Conservation (phyloP, 805 yeast species). For the Yarrowia yakushimensis region DNA sequence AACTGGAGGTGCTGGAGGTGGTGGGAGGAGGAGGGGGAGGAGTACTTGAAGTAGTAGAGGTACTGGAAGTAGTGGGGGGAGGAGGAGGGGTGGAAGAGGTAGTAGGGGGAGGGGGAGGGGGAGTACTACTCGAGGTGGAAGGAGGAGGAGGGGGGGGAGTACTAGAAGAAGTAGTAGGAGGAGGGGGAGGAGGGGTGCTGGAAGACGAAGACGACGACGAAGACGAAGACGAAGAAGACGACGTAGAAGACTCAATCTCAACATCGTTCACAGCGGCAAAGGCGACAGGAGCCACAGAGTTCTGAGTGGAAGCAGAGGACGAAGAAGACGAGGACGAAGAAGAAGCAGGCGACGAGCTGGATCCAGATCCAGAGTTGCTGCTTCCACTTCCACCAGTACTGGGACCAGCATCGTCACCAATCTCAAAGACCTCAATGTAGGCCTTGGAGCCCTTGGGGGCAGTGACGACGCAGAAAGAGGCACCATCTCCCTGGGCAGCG, state of each 20-base stretch:
- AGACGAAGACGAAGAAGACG: not conserved
- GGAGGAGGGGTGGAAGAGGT: not conserved
- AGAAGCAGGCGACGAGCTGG: not conserved
- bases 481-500: constrained; percentile 54
- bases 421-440: constrained; percentile 64
- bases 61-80: not conserved
- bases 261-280: not conserved
- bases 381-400: not conserved
- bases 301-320: not conserved
- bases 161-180: not conserved
- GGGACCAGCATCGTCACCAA: constrained; percentile 24
- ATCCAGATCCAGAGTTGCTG: not conserved
- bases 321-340: not conserved
- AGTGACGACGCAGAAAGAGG: constrained; percentile 75
- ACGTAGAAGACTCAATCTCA: not conserved
- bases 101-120: constrained; percentile 1
- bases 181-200: not conserved
- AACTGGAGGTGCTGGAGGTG: not conserved
- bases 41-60: not conserved
- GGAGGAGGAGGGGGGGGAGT: constrained; percentile 6
- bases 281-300: not conserved
- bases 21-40: constrained; percentile 6
- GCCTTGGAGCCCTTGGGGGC: constrained; percentile 63
- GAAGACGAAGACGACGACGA: not conserved
- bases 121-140: not conserved